Evolutionary conservation across 2,329 filamentous ascomycete genomes (phyloP).

Genomic region (Pyrenochaeta sp.): DNA sequence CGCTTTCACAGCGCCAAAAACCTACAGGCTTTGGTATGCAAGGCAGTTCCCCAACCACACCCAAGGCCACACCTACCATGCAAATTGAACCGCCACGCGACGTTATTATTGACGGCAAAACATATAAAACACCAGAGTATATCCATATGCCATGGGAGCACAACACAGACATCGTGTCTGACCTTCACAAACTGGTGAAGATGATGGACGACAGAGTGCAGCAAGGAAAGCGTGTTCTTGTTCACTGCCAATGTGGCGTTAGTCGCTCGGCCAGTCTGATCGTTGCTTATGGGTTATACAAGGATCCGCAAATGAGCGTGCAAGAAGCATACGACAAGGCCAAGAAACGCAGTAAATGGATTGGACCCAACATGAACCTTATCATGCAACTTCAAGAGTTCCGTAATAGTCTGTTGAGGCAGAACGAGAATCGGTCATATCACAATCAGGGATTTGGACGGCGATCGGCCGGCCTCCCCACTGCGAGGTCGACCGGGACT

Average conservation of each 20-base stretch:
- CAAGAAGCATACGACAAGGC: constrained; percentile 85
- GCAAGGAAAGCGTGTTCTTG: constrained; percentile 78
- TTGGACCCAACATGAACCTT: constrained; percentile 89
- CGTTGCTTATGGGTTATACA: constrained; percentile 84
- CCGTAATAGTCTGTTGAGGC: constrained; percentile 57
- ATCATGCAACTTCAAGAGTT: constrained; percentile 91
- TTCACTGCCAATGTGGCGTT: constrained; percentile 87
- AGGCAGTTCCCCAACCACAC: constrained; percentile 57
- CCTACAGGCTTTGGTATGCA: constrained; percentile 38
- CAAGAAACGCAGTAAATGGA: constrained; percentile 84
- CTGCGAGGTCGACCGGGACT: constrained; percentile 30
- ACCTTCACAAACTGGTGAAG: constrained; percentile 78
- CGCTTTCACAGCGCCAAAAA: constrained; percentile 38
- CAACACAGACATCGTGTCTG: constrained; percentile 83
- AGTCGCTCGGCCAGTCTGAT: constrained; percentile 86
- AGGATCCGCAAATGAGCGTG: constrained; percentile 77
- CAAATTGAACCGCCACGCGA: constrained; percentile 38
- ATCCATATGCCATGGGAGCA: constrained; percentile 90
- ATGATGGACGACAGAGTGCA: constrained; percentile 76
- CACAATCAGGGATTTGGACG: constrained; percentile 45
- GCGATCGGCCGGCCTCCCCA: constrained; percentile 43
- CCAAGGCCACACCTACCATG: constrained; percentile 61
- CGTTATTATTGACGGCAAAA: constrained; percentile 34
- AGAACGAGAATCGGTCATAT: constrained; percentile 42
- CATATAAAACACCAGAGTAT: constrained; percentile 71